Base-by-base conservation (phyloP, 495 filamentous ascomycete species). In the Pyrenopolyporus hunteri region DNA sequence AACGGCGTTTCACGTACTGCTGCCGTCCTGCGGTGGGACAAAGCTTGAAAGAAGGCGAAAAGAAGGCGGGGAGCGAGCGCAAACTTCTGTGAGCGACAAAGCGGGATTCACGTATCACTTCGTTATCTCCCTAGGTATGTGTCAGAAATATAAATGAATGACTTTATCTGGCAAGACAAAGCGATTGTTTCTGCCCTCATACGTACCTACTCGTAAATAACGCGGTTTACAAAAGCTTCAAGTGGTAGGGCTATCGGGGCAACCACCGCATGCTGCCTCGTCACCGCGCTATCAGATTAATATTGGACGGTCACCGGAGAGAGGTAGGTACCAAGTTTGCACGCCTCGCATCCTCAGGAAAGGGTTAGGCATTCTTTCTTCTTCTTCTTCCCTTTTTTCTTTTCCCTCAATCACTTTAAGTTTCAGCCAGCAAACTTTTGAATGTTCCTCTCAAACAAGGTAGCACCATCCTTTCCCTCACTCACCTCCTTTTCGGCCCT, bases 161-260 rank as follows among this genome's bases (percentile, higher is more conserved):
- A 48, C 33, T 58, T 64, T 54, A 47, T 53, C 33, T 35, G 44
- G 60, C 54, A 55, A 31, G 43, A 64, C 61, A 64, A 64, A 11
- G 49, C 43, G 3, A 64, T 64, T 64, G 61, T 64, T 39, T 10
- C 22, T 6, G 13, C 13, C 20, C 37, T 52, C 13, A 13, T 49
- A 42, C 2, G 29, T 32, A 37, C 29, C 23, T 14, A 29, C 59
- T 42, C 22, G 11, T 11, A 31, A 26, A 42, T 43, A 43, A 50
- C 31, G 51, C 32, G 40, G 39, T 36, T 57, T 39, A 57, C 49
- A 14, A 49, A 57, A 22, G 9, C 0, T 42, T 40, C 46, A 51
- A 52, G 52, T 63, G 52, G 45, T 40, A 17, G 17, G 29, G 26
- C 31, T 42, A 13, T 25, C 3, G 13, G 17, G 37, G 28, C 20